A percentile compares a stretch with the other conserved stretches of the same genome.
Evolutionary conservation across 805 yeast genomes (phyloP).

Genomic region (Lipomyces lipofer): DNA sequence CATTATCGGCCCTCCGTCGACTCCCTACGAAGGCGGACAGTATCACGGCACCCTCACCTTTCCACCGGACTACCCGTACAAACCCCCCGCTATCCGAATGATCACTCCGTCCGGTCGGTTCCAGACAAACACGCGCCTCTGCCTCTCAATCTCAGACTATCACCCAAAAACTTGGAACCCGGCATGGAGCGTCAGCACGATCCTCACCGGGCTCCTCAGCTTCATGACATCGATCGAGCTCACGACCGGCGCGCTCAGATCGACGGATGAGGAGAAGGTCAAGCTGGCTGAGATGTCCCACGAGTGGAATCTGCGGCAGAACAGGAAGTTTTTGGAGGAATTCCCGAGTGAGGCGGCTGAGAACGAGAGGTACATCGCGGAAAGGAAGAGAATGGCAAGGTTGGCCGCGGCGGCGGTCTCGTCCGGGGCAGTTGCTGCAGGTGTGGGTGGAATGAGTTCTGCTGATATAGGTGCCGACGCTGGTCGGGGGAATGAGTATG

Average conservation of each 20-base stretch:
- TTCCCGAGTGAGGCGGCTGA: conserved; percentile 66
- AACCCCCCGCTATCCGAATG: conserved; percentile 89
- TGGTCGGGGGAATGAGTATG: background rate
- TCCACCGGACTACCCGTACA: conserved; percentile 85
- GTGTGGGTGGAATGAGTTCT: background rate
- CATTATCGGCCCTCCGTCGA: conserved; percentile 79
- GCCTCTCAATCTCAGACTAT: conserved; percentile 90
- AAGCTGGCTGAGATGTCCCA: conserved; percentile 60
- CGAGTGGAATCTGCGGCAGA: conserved; percentile 65
- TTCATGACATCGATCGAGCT: conserved; percentile 88
- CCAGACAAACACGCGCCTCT: conserved; percentile 73
- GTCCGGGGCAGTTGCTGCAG: background rate
- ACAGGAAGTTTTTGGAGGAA: conserved; percentile 56
- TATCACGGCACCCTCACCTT: conserved; percentile 85
- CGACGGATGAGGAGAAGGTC: conserved; percentile 61
- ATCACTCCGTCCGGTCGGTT: conserved; percentile 89
- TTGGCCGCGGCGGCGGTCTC: conserved; percentile 16
- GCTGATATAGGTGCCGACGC: background rate
- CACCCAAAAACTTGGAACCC: conserved; percentile 97
- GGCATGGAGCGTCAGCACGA: conserved; percentile 90
- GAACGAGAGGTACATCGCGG: conserved; percentile 43
- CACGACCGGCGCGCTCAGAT: conserved; percentile 77
- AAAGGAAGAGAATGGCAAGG: conserved; percentile 5
- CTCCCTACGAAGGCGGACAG: conserved; percentile 80
- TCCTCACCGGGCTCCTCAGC: conserved; percentile 80